These are phyloP conservation scores for Entomortierella parvispora DNA, from an alignment of 192 early-diverging fungal species.

Conservation along the genomic window DNA sequence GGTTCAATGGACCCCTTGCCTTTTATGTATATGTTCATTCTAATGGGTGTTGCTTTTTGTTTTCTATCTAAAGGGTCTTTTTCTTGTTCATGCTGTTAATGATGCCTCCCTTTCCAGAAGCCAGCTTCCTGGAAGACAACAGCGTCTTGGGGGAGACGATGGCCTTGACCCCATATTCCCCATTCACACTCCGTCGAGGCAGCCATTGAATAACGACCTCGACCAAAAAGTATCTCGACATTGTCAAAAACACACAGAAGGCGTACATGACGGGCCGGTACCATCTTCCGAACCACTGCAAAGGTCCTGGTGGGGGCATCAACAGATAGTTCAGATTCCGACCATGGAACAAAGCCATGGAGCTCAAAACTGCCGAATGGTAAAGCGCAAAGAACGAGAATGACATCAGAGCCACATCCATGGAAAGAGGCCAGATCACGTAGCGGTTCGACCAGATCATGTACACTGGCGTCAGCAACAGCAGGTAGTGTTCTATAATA, in stretches of 20 bases:
- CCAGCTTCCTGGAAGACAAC: background rate
- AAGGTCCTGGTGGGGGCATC: conserved; percentile 58
- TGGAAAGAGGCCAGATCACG: conserved; percentile 58
- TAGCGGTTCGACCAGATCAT: conserved; percentile 65
- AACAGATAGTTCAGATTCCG: conserved; percentile 65
- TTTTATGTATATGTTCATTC: no score
- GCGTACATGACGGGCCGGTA: conserved; percentile 54
- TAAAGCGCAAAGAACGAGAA: conserved; percentile 63
- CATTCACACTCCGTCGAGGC: conserved; percentile 27
- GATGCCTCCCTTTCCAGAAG: background rate
- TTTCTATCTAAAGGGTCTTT: background rate
- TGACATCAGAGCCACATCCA: conserved; percentile 58
- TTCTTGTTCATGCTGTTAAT: background rate
- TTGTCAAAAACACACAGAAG: conserved; percentile 51
- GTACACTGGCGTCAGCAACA: conserved; percentile 57
- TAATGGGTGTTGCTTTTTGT: background rate
- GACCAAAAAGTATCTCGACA: conserved; percentile 42
- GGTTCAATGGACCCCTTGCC: no score
- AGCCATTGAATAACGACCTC: conserved; percentile 48
- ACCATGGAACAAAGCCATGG: conserved; percentile 55
- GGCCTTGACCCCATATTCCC: background rate
- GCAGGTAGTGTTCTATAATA: conserved; percentile 23
- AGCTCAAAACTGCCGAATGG: conserved; percentile 57
- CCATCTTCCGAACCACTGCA: conserved; percentile 50
- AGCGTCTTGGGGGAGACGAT: conserved; percentile 10